These are phyloP conservation scores for Elsinoe ampelina DNA, from an alignment of 2,329 filamentous ascomycete species.

Conservation along the genomic window DNA sequence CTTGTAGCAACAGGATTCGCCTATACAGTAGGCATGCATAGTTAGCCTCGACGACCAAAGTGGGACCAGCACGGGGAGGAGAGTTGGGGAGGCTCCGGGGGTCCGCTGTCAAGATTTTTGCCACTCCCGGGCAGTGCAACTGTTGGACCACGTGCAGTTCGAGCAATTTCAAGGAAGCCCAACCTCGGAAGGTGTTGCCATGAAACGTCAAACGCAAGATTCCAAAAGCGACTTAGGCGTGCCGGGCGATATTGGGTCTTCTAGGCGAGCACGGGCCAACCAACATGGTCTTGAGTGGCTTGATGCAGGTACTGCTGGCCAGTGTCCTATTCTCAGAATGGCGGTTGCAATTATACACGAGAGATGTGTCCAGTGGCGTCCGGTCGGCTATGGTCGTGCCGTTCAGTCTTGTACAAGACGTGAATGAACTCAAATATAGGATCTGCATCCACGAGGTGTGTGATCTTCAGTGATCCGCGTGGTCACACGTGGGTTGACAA, in stretches of 20 bases:
- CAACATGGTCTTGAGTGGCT: background rate
- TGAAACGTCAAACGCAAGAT: background rate
- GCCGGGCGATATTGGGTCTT: background rate
- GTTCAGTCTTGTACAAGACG: background rate
- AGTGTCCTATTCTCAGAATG: background rate
- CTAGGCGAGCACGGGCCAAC: background rate
- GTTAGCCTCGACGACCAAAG: too few relatives aligned
- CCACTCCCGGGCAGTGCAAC: background rate
- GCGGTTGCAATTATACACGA: background rate
- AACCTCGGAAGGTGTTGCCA: background rate
- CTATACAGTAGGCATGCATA: too few relatives aligned
- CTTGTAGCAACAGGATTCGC: too few relatives aligned
- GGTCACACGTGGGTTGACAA: background rate
- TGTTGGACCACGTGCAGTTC: background rate
- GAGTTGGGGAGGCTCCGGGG: background rate
- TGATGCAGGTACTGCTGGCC: conserved; percentile 6
- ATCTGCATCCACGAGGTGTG: background rate
- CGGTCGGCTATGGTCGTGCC: background rate
- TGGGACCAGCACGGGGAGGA: too few relatives aligned
- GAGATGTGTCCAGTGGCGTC: background rate
- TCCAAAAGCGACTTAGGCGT: background rate
- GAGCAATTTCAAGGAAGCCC: background rate
- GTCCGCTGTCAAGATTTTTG: background rate
- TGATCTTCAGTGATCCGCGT: background rate
- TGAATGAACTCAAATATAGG: background rate